phyloP scores from a whole-genome alignment of 805 yeast species.

The Hanseniaspora vineae region DNA sequence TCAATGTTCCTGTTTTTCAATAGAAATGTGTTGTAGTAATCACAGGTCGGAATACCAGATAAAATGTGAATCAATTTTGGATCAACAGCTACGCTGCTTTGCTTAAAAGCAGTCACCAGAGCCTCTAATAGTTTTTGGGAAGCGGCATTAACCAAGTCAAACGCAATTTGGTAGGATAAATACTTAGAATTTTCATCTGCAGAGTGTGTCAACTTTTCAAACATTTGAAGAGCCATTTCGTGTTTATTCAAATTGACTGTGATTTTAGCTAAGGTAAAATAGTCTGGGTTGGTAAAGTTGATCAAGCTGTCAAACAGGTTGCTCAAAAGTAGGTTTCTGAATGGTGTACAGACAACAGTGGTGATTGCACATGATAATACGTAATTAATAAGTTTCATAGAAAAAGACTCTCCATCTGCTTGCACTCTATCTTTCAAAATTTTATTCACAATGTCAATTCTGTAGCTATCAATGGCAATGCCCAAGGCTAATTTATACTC shows the following conservation, averaged over 20 bases:
- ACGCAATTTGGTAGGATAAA: conserved; percentile 85
- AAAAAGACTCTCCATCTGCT: conserved; percentile 36
- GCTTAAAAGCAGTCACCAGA: conserved; percentile 31
- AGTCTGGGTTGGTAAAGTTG: conserved; percentile 54
- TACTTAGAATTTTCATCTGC: conserved; percentile 32
- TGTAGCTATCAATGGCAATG: conserved; percentile 74
- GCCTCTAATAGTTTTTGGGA: conserved; percentile 73
- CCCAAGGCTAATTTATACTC: conserved; percentile 81
- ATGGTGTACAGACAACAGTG: conserved; percentile 48
- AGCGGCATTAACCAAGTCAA: conserved; percentile 84
- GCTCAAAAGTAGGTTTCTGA: conserved; percentile 53
- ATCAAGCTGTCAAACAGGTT: conserved; percentile 50
- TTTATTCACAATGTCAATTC: conserved; percentile 64
- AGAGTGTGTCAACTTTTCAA: conserved; percentile 35
- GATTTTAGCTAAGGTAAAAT: conserved; percentile 71
- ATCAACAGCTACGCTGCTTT: conserved; percentile 8
- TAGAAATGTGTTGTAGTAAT: conserved; percentile 77
- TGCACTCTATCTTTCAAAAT: conserved; percentile 33
- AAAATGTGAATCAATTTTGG: conserved; percentile 53
- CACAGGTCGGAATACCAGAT: conserved; percentile 90
- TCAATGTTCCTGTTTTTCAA: conserved; percentile 83
- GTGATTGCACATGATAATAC: conserved; percentile 62
- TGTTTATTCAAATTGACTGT: conserved; percentile 79
- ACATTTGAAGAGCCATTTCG: conserved; percentile 52
- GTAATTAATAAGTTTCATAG: conserved; percentile 50